A percentile compares a stretch with the other conserved stretches of the same genome.
Conservation (phyloP, 139 green algal species). For the Coelastrella sp. region DNA sequence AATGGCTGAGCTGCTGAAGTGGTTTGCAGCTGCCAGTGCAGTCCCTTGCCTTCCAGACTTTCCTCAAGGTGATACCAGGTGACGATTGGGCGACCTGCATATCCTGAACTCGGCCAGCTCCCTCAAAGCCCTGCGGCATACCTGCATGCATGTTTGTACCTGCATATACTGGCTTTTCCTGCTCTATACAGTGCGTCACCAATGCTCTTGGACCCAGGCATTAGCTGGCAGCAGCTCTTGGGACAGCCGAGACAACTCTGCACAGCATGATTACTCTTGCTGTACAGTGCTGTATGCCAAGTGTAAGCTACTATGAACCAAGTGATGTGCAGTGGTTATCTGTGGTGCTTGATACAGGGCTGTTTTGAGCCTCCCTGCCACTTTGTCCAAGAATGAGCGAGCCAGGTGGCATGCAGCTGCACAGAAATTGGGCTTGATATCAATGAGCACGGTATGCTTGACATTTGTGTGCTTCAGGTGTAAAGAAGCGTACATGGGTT, state of each 20-base stretch:
- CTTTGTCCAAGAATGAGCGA: constrained; percentile 55
- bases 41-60: neutral
- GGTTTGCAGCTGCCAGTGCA: constrained; percentile 19
- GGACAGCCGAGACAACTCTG: neutral
- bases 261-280: neutral
- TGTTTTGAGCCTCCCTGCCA: constrained; percentile 48
- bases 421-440: neutral
- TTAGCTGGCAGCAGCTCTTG: no score
- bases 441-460: neutral
- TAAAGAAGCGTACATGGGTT: no score
- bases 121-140: no score
- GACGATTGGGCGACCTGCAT: no score
- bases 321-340: neutral
- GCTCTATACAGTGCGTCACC: neutral
- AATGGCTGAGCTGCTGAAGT: constrained; percentile 38
- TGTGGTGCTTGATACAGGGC: constrained; percentile 30
- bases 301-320: neutral
- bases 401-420: constrained; percentile 51
- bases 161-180: neutral
- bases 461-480: no score
- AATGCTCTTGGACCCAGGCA: no score
- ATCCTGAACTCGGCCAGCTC: no score
- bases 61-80: constrained; percentile 22
- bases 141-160: no score
- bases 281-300: neutral